Evolutionary conservation across 108 stramenopile genomes (phyloP), one percentile per base, ranked within the genome.

Genomic region (Discostella pseudostelligera): DNA sequence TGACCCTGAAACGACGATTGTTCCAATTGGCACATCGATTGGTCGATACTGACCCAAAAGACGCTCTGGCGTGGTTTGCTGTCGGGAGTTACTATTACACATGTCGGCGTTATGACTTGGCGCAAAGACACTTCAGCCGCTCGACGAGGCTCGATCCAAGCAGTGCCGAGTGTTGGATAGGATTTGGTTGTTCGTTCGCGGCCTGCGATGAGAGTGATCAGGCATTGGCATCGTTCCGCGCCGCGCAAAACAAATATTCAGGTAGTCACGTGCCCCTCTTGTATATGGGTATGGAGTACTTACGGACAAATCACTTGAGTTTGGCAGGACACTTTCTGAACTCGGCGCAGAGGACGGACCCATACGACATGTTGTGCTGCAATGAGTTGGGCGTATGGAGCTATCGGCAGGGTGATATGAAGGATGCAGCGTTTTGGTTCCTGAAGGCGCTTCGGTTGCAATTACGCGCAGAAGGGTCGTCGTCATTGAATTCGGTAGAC

Each of bases 271-370:
- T 87, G 3, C 86, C 94, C 14, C 58, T 96, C 12, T 69, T 97
- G 40, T 97, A 93, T 80, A 95, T 97, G 82, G 96, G 94, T 13
- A 98, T 97, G 90, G 97, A 98, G 67, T 97, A 97, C 60, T 49
- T 96, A 11, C 77, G 97, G n/a, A 97, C 97, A 19, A 97, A 97
- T 83, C 94, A 97, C 77, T 65, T 93, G 49, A 82, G 81, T 46
- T 76, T 98, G 49, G 96, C 97, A 14, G 78, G 87, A 17, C 89
- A 96, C 63, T 96, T 96, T 70, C 64, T 97, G n/a, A 60, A 68
- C 25, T 79, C 79, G 17, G 94, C 96, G 0, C 69, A 73, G 22
- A 65, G 78, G 36, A 72, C 92, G 11, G 86, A 84, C 64, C 62
- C 63, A 19, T 61, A 43, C 4, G 92, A 97, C 76, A 90, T 93